Conservation (phyloP, 345 rosid genomes). For the Raphanus raphanistrum region DNA sequence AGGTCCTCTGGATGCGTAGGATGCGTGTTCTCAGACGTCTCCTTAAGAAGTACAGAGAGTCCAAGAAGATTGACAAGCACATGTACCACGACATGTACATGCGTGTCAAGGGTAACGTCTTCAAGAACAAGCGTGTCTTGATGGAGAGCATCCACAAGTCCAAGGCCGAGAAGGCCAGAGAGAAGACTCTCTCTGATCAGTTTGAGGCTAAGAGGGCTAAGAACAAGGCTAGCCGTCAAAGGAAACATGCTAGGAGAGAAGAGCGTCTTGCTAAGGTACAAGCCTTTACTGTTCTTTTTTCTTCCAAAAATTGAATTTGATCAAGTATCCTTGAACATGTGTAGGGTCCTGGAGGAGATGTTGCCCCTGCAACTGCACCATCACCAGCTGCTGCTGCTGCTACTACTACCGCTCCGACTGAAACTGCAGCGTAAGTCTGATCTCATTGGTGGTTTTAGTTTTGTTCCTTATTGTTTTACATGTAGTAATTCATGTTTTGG, state of each 20-base stretch:
- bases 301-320: too few relatives aligned
- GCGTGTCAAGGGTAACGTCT: slow-evolving; percentile 79
- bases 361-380: slow-evolving; percentile 23
- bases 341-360: slow-evolving; percentile 42
- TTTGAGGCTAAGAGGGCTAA: slow-evolving; percentile 43
- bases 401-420: neutral
- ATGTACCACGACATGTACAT: slow-evolving; percentile 94
- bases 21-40: slow-evolving; percentile 57
- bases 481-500: neutral
- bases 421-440: slow-evolving; percentile 29
- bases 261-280: slow-evolving; percentile 40
- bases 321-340: neutral
- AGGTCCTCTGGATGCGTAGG: slow-evolving; percentile 57
- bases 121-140: slow-evolving; percentile 80
- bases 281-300: too few relatives aligned
- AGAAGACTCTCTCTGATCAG: slow-evolving; percentile 45
- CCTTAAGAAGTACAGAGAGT: slow-evolving; percentile 57
- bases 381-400: slow-evolving; percentile 14
- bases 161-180: slow-evolving; percentile 44
- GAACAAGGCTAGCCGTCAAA: slow-evolving; percentile 48
- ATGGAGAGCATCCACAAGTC: slow-evolving; percentile 61
- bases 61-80: slow-evolving; percentile 81
- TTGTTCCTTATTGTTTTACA: neutral
- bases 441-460: neutral
- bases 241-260: slow-evolving; percentile 43